These are phyloP conservation scores for Claviceps sp. DNA, from an alignment of 2,329 filamentous ascomycete genomes.

Conservation along the genomic window DNA sequence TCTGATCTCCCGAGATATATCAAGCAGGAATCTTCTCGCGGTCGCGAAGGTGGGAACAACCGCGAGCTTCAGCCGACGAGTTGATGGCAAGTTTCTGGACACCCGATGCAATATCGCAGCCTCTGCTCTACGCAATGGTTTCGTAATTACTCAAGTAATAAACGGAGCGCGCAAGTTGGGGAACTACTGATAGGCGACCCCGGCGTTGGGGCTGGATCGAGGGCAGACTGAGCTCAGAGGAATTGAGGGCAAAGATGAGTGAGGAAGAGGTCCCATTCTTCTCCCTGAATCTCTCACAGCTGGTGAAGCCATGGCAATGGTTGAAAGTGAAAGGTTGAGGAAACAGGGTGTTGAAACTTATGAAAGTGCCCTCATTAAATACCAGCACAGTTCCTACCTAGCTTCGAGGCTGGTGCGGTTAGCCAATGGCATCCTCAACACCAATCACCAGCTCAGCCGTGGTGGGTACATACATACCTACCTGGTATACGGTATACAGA, in stretches of 20 bases:
- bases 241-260: neutral
- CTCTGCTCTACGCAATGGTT: conserved; percentile 10
- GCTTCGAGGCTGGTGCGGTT: neutral
- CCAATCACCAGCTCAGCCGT: neutral
- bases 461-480: too few relatives aligned
- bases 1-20: neutral
- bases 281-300: neutral
- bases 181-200: conserved; percentile 31
- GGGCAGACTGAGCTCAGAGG: neutral
- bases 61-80: neutral
- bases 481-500: too few relatives aligned
- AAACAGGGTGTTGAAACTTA: neutral
- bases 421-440: neutral
- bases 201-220: conserved; percentile 31
- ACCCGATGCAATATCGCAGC: conserved; percentile 3
- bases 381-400: neutral
- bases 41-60: neutral
- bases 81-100: neutral
- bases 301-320: conserved; percentile 1
- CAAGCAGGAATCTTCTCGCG: neutral
- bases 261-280: neutral
- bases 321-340: neutral
- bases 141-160: conserved; percentile 11
- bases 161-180: conserved; percentile 12
- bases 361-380: neutral